Percentiles rank a stretch among this genome's conserved stretches.
phyloP scores from a whole-genome alignment of 1,284 basidiomycete species.

The Trichosporon sp. region DNA sequence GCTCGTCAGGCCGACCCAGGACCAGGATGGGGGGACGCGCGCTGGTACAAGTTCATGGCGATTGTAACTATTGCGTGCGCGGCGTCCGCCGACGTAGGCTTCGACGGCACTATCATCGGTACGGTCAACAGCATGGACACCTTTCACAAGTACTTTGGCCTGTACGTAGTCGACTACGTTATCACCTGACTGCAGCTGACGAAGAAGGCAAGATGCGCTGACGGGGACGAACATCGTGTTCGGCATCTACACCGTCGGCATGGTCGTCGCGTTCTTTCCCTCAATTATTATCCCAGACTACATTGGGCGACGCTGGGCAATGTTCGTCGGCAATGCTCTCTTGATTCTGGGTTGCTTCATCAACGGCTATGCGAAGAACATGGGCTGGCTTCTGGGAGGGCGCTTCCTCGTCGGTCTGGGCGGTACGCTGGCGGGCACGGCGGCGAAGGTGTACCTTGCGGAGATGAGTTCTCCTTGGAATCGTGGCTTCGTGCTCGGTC shows the following conservation, averaged over 20 bases:
- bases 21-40: neutral
- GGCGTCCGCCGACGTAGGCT: conserved; percentile 7
- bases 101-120: conserved; percentile 57
- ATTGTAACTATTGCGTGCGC: neutral
- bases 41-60: neutral
- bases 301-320: conserved; percentile 55
- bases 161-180: neutral
- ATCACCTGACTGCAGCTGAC: neutral
- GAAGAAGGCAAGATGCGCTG: neutral
- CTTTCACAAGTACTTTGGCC: conserved; percentile 28
- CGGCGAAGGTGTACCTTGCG: conserved; percentile 54
- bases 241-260: conserved; percentile 51
- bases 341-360: conserved; percentile 53
- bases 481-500: conserved; percentile 55
- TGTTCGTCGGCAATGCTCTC: conserved; percentile 54
- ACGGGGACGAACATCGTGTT: conserved; percentile 15
- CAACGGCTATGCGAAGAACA: conserved; percentile 51
- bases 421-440: conserved; percentile 51
- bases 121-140: conserved; percentile 55
- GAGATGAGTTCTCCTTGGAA: conserved; percentile 54
- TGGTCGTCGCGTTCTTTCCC: conserved; percentile 42
- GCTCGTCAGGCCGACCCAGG: neutral
- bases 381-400: conserved; percentile 53
- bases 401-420: conserved; percentile 51
- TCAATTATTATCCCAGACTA: conserved; percentile 52